Evolutionary conservation across 164 flowering plant species (phyloP).

Genomic region (Houttuynia cordata): DNA sequence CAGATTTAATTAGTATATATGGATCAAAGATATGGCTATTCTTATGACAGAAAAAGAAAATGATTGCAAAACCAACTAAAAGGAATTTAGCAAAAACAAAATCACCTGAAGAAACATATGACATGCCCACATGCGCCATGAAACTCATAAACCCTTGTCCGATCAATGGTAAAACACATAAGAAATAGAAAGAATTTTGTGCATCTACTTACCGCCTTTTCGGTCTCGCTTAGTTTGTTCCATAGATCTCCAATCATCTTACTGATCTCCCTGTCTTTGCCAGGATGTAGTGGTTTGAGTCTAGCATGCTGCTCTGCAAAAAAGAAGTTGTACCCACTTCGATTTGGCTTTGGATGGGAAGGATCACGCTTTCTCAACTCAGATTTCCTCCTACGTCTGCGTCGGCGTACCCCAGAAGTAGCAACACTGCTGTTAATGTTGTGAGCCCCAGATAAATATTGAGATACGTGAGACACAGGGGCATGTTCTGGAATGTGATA

Average conservation of each 20-base stretch:
- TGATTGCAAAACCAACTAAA: too few species aligned
- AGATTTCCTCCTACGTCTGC: slow-evolving; percentile 74
- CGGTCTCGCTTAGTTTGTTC: slow-evolving; percentile 61
- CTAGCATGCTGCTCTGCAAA: slow-evolving; percentile 94
- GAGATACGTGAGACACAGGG: slow-evolving; percentile 9
- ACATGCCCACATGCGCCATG: too few species aligned
- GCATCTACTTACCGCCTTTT: slow-evolving; percentile 44
- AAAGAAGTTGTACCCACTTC: slow-evolving; percentile 95
- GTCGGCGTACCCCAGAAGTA: slow-evolving; percentile 28
- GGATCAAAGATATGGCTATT: too few species aligned
- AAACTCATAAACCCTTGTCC: background rate
- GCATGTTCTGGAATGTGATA: slow-evolving; percentile 39
- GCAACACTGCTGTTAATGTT: slow-evolving; percentile 7
- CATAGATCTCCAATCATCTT: slow-evolving; percentile 87
- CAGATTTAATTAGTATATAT: too few species aligned
- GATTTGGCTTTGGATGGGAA: slow-evolving; percentile 85
- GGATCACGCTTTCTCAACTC: slow-evolving; percentile 86
- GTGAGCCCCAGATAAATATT: slow-evolving; percentile 2
- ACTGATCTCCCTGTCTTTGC: slow-evolving; percentile 86
- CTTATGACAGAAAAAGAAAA: too few species aligned
- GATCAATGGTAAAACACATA: slow-evolving; percentile 3
- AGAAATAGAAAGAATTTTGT: background rate
- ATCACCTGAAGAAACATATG: too few species aligned
- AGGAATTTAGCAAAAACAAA: too few species aligned
- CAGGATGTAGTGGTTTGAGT: slow-evolving; percentile 73